These are phyloP conservation scores for Mucor ambiguus DNA, from an alignment of 371 early-diverging fungal species.

Conservation along the genomic window DNA sequence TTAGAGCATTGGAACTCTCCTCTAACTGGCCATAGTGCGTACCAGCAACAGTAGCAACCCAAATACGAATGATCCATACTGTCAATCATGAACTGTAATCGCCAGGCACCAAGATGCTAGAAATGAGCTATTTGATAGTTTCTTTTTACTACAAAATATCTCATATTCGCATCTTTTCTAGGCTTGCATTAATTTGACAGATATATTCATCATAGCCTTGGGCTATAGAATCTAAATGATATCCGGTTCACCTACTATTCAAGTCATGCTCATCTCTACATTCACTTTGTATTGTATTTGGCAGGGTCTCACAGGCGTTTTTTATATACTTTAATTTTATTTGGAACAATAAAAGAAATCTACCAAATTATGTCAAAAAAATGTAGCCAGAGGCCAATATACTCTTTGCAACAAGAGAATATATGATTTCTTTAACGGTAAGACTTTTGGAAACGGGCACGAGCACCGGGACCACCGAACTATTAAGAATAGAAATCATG, in stretches of 20 bases:
- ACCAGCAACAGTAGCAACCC: too few relatives aligned
- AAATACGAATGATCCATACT: too few relatives aligned
- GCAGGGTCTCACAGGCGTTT: neutral
- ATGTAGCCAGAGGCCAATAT: neutral
- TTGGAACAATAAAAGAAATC: conserved; percentile 8
- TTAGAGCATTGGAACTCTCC: too few relatives aligned
- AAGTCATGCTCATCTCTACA: neutral
- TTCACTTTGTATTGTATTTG: neutral
- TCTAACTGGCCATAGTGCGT: too few relatives aligned
- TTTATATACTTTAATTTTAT: neutral
- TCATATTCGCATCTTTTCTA: too few relatives aligned
- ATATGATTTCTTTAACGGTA: conserved; percentile 77
- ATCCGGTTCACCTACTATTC: neutral
- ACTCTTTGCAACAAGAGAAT: neutral
- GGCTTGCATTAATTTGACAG: too few relatives aligned
- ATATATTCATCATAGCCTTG: neutral
- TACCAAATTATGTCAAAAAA: conserved; percentile 6
- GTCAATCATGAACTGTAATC: too few relatives aligned
- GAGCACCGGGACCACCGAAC: conserved; percentile 99
- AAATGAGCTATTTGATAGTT: too few relatives aligned
- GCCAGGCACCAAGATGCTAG: too few relatives aligned
- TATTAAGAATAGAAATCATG: conserved; percentile 9
- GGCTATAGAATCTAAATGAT: neutral
- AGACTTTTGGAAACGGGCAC: conserved; percentile 99
- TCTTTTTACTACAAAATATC: too few relatives aligned